Conservation (phyloP, 352 stramenopile species). For the Phytopythium boreale region DNA sequence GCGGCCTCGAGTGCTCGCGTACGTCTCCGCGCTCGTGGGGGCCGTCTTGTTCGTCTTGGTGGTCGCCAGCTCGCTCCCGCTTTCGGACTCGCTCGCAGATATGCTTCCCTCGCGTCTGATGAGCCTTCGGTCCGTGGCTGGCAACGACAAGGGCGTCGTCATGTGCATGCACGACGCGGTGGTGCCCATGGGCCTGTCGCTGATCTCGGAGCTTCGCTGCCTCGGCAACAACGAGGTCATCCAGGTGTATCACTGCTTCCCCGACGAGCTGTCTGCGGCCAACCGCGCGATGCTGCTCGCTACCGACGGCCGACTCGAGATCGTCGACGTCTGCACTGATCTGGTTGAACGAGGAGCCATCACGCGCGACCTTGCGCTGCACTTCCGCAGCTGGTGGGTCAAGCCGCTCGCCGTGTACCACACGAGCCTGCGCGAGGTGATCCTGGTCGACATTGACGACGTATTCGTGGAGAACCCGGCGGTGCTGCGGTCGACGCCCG, state of each 20-base stretch:
- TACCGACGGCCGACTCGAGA: conserved; percentile 24
- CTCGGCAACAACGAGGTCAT: conserved; percentile 31
- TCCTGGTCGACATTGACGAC: conserved; percentile 51
- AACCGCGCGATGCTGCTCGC: conserved; percentile 17
- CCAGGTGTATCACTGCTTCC: conserved; percentile 25
- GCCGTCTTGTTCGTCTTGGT: neutral
- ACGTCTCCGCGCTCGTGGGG: neutral
- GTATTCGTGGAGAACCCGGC: conserved; percentile 45
- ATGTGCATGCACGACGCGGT: conserved; percentile 28
- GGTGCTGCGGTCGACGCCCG: conserved; percentile 25
- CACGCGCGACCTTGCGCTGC: neutral
- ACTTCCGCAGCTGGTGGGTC: conserved; percentile 40
- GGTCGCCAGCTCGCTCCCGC: neutral
- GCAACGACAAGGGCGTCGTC: conserved; percentile 21
- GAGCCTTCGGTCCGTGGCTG: neutral
- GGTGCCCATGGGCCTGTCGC: conserved; percentile 34
- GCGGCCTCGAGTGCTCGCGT: neutral
- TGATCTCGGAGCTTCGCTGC: conserved; percentile 33
- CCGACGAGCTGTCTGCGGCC: conserved; percentile 21
- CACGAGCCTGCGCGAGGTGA: conserved; percentile 29
- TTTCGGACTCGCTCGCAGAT: neutral
- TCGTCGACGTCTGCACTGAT: conserved; percentile 38
- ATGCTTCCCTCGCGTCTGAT: neutral
- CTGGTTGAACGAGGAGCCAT: conserved; percentile 14
- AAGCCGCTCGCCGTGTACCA: conserved; percentile 45